Evolutionary conservation across 169 alveolate genomes (phyloP), one percentile per base, ranked within the genome.

Genomic region (Plasmodium malariae): DNA sequence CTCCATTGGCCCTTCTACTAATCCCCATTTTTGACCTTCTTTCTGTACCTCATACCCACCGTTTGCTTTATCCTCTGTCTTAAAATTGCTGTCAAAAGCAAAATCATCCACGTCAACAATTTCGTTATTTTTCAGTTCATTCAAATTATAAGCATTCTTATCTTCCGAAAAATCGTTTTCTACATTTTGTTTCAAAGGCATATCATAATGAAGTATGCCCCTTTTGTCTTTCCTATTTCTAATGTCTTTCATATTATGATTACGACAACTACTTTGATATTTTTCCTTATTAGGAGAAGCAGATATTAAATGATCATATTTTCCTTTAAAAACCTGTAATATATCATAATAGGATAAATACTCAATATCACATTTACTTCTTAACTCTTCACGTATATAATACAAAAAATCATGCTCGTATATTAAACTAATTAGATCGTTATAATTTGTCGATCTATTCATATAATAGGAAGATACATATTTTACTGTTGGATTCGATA

Each of bases 381-480:
- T 83, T 37, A 78, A 48, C 5, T 78, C 89, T 54, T 78, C 89
- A n/a, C 26, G 74, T n/a, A 78, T 14, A 12, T 78, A 78, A 45
- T 63, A 78, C 34, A 78, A 48, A 40, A 78, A 78, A 78, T 78
- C 89, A 49, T 78, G 89, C 37, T 78, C 70, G 37, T 78, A 78
- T 1, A 78, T 60, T 36, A 78, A 45, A 28, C 63, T 65, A 1
- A 78, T 43, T 12, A 60, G 45, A n/a, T 78, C 62, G 0, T 49
- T 78, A 21, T 62, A 55, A 69, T 78, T 78, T 34, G 67, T 63
- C 0, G 78, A 62, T 63, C 89, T 78, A 51, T 78, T 78, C 89
- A 78, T 78, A 19, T 26, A 63, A 48, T 63, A 30, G 6, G 37
- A 14, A 12, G 89, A 30, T 11, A 62, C 14, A 19, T 78, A 26